These are phyloP conservation scores for Leishmania lainsoni DNA, from an alignment of 208 protist species.

Conservation along the genomic window DNA sequence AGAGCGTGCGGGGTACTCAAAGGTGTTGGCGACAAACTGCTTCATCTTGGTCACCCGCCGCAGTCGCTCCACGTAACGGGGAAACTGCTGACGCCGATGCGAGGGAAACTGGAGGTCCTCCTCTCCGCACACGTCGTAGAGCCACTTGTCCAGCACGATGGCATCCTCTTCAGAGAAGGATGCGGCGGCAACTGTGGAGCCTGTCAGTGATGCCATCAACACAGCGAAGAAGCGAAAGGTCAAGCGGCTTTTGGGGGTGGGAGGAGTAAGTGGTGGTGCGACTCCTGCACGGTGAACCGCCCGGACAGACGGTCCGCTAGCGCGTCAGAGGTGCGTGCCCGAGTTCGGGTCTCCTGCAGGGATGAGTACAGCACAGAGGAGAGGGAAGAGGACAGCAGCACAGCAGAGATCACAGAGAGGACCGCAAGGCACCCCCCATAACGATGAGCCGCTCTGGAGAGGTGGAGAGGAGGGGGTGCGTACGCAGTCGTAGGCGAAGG, in stretches of 20 bases:
- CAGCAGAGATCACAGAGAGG: background rate
- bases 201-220: background rate
- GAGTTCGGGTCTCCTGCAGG: background rate
- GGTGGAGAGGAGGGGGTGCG: no score
- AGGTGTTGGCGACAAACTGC: constrained; percentile 44
- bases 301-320: background rate
- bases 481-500: no score
- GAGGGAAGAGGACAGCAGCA: background rate
- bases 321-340: background rate
- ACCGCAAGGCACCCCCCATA: background rate
- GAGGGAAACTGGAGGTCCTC: constrained; percentile 57
- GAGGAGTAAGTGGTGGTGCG: background rate
- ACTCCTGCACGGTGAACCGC: background rate
- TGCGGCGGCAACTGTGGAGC: background rate
- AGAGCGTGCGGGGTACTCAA: constrained; percentile 51
- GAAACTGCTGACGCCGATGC: constrained; percentile 47
- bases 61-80: constrained; percentile 37
- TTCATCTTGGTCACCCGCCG: constrained; percentile 23
- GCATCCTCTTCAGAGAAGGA: constrained; percentile 47
- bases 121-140: constrained; percentile 61
- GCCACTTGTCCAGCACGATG: constrained; percentile 63
- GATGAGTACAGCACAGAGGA: background rate
- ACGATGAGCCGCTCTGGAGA: no score
- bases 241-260: background rate
- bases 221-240: background rate